Evolutionary conservation across 108 stramenopile species (phyloP).

Genomic region (Pseudonitzschia delicatissima): DNA sequence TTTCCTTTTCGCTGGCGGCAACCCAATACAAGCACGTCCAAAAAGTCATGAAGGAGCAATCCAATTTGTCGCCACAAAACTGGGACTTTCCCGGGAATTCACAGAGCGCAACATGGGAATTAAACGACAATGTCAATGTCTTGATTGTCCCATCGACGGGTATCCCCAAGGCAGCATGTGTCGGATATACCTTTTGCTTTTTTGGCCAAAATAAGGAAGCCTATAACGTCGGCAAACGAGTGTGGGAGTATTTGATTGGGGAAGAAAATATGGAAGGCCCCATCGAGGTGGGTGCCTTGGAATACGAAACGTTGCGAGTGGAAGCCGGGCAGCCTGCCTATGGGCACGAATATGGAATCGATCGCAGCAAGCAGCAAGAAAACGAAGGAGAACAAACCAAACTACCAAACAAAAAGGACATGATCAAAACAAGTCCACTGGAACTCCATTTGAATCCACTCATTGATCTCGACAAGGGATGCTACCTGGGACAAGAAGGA

Average conservation of each 20-base stretch:
- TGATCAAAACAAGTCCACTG: conserved; percentile 52
- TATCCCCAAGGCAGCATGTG: conserved; percentile 41
- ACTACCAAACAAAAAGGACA: conserved; percentile 5
- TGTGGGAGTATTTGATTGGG: conserved; percentile 56
- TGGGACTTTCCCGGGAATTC: conserved; percentile 11
- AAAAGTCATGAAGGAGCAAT: neutral
- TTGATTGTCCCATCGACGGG: conserved; percentile 40
- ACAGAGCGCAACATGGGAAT: conserved; percentile 15
- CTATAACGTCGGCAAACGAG: conserved; percentile 14
- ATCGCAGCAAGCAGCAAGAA: conserved; percentile 4
- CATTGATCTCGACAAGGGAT: conserved; percentile 73
- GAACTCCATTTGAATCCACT: conserved; percentile 58
- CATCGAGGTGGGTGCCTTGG: conserved; percentile 61
- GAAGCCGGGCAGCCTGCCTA: conserved; percentile 56
- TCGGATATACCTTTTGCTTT: conserved; percentile 65
- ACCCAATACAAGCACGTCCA: conserved; percentile 49
- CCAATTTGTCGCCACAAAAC: neutral
- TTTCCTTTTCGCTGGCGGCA: conserved; percentile 55
- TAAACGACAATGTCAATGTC: conserved; percentile 6
- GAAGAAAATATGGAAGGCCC: conserved; percentile 65
- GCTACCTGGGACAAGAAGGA: conserved; percentile 87
- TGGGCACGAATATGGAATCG: conserved; percentile 32
- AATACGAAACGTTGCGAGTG: conserved; percentile 79
- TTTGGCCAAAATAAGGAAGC: conserved; percentile 8
- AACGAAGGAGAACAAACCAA: neutral